These are phyloP conservation scores for Liriodendron chinense DNA, from an alignment of 164 flowering plant species.

Conservation along the genomic window DNA sequence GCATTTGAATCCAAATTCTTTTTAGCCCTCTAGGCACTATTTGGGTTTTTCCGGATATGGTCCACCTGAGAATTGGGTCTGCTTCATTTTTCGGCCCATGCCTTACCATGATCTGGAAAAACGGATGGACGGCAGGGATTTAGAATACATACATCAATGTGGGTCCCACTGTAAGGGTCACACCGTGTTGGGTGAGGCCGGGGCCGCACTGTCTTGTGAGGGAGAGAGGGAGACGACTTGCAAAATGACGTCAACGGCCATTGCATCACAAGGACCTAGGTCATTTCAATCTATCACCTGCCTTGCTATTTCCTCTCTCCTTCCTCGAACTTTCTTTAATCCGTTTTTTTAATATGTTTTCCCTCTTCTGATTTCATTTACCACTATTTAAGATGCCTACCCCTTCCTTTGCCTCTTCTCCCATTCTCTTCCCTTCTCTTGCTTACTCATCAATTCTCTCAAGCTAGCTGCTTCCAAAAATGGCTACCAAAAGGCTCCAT, in stretches of 20 bases:
- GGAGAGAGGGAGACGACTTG: constrained; percentile 1
- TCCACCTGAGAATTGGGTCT: no score
- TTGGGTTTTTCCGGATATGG: no score
- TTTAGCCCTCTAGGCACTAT: no score
- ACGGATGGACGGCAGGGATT: no score
- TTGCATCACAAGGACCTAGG: constrained; percentile 4
- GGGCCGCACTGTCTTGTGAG: not conserved
- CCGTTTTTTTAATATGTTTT: not conserved
- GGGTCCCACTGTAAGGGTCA: no score
- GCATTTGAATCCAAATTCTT: no score
- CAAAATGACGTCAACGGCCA: constrained; percentile 7
- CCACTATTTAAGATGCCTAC: not conserved
- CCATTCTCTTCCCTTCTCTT: not conserved
- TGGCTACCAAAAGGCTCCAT: constrained; percentile 58
- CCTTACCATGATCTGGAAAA: no score
- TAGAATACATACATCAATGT: no score
- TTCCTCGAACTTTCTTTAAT: constrained; percentile 39
- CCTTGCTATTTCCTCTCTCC: constrained; percentile 23
- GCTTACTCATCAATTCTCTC: not conserved
- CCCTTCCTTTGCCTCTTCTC: constrained; percentile 3
- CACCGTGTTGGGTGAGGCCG: no score
- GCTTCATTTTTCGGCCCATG: no score
- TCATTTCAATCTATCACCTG: not conserved
- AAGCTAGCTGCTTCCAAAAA: constrained; percentile 7
- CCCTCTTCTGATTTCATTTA: not conserved